Evolutionary conservation across 768 basidiomycete species (phyloP).

Genomic region (Rhodocollybia butyracea): DNA sequence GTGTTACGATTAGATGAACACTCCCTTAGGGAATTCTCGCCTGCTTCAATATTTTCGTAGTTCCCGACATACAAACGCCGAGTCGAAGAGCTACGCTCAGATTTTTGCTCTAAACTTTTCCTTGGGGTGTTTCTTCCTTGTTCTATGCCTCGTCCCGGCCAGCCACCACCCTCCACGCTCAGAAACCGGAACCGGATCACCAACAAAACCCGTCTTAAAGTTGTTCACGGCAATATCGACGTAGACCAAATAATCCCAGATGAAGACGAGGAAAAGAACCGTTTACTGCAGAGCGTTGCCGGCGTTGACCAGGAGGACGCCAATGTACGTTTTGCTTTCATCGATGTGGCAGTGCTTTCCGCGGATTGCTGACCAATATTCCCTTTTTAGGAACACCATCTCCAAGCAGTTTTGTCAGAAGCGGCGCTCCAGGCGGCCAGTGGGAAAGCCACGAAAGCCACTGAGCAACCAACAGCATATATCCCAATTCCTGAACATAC

Average conservation of each 20-base stretch:
- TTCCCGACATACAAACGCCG: no score
- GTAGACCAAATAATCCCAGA: constrained; percentile 77
- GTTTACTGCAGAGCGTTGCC: constrained; percentile 70
- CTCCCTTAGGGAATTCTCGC: no score
- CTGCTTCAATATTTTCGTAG: no score
- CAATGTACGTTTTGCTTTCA: constrained; percentile 64
- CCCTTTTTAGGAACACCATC: constrained; percentile 48
- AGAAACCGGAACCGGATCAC: constrained; percentile 88
- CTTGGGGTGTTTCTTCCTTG: no score
- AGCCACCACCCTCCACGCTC: constrained; percentile 49
- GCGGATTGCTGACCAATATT: constrained; percentile 43
- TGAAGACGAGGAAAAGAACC: constrained; percentile 85
- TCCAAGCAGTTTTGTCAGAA: constrained; percentile 48
- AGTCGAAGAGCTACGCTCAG: no score
- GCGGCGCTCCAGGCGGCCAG: constrained; percentile 24
- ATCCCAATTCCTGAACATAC: constrained; percentile 95
- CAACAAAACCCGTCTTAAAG: constrained; percentile 87
- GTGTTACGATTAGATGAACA: no score
- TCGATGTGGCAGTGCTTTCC: constrained; percentile 43
- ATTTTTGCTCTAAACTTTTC: no score
- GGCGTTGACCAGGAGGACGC: constrained; percentile 93
- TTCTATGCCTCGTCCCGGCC: constrained; percentile 7
- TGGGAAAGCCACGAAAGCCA: constrained; percentile 37
- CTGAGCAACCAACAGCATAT: constrained; percentile 42
- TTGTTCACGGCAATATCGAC: constrained; percentile 79